Conservation (phyloP, 805 yeast genomes). For the Metschnikowia continentalis region DNA sequence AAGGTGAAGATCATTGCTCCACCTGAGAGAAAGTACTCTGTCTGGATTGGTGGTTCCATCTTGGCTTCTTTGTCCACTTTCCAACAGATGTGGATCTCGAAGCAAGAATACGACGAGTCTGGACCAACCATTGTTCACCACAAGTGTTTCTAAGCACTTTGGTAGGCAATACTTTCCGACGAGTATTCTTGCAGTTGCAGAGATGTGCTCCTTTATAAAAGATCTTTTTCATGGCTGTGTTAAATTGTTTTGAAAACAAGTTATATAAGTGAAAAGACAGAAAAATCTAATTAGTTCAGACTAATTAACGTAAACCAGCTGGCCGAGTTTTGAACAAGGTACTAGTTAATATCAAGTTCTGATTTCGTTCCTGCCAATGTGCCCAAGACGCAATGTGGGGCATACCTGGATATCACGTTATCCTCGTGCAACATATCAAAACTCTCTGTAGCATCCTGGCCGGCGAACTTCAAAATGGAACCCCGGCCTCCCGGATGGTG, state of each 20-base stretch:
- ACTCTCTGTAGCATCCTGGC: conserved; percentile 47
- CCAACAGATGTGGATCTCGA: conserved; percentile 99
- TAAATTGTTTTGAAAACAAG: conserved; percentile 17
- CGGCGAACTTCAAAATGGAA: conserved; percentile 46
- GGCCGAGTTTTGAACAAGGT: background rate
- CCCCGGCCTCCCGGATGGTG: conserved; percentile 62
- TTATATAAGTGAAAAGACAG: conserved; percentile 10
- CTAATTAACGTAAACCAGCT: background rate
- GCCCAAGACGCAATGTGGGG: conserved; percentile 47
- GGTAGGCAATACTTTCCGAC: conserved; percentile 4
- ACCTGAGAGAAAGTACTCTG: conserved; percentile 98
- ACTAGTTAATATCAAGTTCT: conserved; percentile 28
- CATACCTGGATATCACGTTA: conserved; percentile 47
- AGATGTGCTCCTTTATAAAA: conserved; percentile 8
- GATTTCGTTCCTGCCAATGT: conserved; percentile 46
- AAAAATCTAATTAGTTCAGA: conserved; percentile 8
- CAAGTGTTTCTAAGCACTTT: conserved; percentile 74
- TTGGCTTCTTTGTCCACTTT: conserved; percentile 97
- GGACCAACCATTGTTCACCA: conserved; percentile 99
- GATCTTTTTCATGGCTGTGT: conserved; percentile 7
- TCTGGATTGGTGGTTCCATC: conserved; percentile 99
- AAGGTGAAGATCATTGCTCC: conserved; percentile 99
- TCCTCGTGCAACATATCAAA: conserved; percentile 57
- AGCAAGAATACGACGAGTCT: conserved; percentile 99
- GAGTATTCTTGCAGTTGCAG: conserved; percentile 14